These are phyloP conservation scores for Friedmanniomyces simplex DNA, from an alignment of 495 filamentous ascomycete species.

Conservation along the genomic window DNA sequence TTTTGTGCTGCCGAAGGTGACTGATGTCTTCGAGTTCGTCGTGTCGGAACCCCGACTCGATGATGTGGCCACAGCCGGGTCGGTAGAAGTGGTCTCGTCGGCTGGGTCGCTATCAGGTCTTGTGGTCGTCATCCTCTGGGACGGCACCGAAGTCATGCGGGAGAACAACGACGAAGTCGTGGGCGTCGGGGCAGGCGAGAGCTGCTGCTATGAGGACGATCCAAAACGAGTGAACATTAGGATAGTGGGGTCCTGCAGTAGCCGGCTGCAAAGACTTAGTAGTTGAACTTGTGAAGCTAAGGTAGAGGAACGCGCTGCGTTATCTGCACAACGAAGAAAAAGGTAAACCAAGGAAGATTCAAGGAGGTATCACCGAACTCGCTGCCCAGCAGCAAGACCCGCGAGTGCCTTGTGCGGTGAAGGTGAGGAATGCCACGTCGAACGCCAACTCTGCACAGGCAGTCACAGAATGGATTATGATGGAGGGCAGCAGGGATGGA, in stretches of 20 bases:
- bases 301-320: not conserved
- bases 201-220: no score
- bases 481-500: not conserved
- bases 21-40: not conserved
- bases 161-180: not conserved
- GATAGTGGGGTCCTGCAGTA: not conserved
- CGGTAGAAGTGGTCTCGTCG: not conserved
- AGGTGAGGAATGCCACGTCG: not conserved
- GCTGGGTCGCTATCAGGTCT: not conserved
- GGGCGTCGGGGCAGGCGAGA: not conserved
- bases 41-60: not conserved
- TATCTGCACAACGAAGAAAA: not conserved
- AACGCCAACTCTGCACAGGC: not conserved
- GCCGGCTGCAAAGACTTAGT: not conserved
- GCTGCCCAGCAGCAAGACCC: not conserved
- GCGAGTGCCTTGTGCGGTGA: not conserved
- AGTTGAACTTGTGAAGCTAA: not conserved
- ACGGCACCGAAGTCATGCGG: not conserved
- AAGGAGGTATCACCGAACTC: not conserved
- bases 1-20: not conserved
- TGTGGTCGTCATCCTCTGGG: not conserved
- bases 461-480: not conserved
- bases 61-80: not conserved
- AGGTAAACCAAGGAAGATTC: not conserved
- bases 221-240: not conserved